Conservation (phyloP, 2,329 filamentous ascomycete species). For the Talaromyces albobiverticillius region DNA sequence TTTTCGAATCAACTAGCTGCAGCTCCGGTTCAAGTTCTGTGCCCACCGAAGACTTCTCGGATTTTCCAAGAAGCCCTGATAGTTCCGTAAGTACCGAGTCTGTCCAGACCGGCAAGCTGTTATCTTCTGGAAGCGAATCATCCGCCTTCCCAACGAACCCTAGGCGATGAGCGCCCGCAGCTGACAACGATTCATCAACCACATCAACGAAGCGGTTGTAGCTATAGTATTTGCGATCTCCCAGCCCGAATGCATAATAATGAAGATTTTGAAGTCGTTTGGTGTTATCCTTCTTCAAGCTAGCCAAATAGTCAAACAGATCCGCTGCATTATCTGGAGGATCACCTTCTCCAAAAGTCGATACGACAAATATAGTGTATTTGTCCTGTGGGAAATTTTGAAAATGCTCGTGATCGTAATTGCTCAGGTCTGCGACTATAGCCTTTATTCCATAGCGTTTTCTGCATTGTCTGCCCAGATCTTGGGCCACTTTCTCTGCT, state of each 20-base stretch:
- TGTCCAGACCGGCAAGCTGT: neutral
- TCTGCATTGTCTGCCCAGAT: neutral
- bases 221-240: constrained; percentile 39
- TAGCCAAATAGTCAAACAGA: constrained; percentile 20
- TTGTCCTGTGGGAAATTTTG: neutral
- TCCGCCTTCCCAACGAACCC: neutral
- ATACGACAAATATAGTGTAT: constrained; percentile 29
- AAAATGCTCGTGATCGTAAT: neutral
- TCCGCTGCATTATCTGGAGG: constrained; percentile 37
- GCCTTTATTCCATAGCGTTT: neutral
- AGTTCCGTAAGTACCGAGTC: neutral
- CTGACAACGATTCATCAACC: constrained; percentile 20
- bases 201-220: constrained; percentile 37
- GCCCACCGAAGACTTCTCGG: neutral
- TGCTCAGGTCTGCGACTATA: neutral
- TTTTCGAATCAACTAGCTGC: neutral
- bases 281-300: neutral
- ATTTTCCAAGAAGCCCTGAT: neutral
- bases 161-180: neutral
- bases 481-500: neutral
- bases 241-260: constrained; percentile 39
- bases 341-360: constrained; percentile 44
- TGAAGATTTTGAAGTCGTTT: neutral
- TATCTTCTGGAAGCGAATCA: neutral
- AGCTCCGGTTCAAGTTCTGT: neutral